Conservation (phyloP, 1,139 yeast genomes). For the Debaryomyces fabryi region DNA sequence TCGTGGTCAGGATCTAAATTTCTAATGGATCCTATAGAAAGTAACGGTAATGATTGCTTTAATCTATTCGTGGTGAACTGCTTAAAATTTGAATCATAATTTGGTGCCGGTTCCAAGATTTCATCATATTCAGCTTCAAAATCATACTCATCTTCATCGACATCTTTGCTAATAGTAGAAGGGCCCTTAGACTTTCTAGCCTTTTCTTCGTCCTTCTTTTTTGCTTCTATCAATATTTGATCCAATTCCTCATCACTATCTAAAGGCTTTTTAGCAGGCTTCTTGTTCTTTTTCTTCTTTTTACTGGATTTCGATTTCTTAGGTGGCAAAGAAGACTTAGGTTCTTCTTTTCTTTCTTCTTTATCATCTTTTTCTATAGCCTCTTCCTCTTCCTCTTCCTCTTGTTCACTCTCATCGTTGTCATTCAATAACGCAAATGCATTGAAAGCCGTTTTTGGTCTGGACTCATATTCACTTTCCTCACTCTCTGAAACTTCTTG, state of each 20-base stretch:
- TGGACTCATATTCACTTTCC: constrained; percentile 17
- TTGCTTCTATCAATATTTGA: constrained; percentile 37
- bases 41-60: constrained; percentile 37
- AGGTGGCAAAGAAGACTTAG: constrained; percentile 11
- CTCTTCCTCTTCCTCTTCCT: constrained; percentile 24
- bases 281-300: constrained; percentile 5
- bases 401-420: constrained; percentile 32
- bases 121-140: constrained; percentile 36
- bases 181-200: constrained; percentile 7
- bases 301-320: background rate
- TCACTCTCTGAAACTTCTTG: constrained; percentile 9
- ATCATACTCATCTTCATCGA: constrained; percentile 29
- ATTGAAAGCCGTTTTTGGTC: constrained; percentile 37
- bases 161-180: constrained; percentile 20
- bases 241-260: constrained; percentile 49
- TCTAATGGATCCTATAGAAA: constrained; percentile 49
- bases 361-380: constrained; percentile 16
- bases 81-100: constrained; percentile 45
- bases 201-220: constrained; percentile 33
- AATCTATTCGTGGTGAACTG: constrained; percentile 49
- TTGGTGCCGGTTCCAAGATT: constrained; percentile 37
- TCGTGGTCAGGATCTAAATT: constrained; percentile 82
- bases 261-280: constrained; percentile 16
- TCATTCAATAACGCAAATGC: constrained; percentile 57
- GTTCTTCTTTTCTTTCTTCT: constrained; percentile 14